phyloP scores from a whole-genome alignment of 2,329 filamentous ascomycete genomes.

The Cercospora canescens region DNA sequence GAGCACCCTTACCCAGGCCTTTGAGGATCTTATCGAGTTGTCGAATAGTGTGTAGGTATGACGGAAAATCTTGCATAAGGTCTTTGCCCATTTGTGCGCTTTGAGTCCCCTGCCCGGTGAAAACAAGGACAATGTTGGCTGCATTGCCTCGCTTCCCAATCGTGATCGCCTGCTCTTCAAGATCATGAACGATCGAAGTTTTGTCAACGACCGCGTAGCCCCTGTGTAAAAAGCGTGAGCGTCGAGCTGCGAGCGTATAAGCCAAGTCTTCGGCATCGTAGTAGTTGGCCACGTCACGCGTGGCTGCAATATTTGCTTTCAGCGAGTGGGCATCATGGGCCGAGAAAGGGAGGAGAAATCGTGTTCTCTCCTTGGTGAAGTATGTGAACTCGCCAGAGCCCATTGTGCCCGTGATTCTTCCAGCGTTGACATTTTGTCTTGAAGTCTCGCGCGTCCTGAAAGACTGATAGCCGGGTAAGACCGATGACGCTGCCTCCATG shows the following conservation, averaged over 20 bases:
- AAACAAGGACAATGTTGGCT: slow-evolving; percentile 10
- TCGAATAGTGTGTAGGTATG: slow-evolving; percentile 18
- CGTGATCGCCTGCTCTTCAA: slow-evolving; percentile 6
- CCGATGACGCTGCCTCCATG: background rate
- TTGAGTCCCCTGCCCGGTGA: slow-evolving; percentile 26
- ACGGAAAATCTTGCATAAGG: slow-evolving; percentile 8
- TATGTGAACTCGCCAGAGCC: background rate
- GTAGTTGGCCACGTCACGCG: background rate
- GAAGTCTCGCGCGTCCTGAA: background rate
- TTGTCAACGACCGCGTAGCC: background rate
- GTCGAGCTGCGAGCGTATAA: background rate
- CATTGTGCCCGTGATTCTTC: slow-evolving; percentile 17
- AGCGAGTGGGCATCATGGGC: slow-evolving; percentile 25
- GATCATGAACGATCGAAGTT: slow-evolving; percentile 6
- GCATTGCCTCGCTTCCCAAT: slow-evolving; percentile 3
- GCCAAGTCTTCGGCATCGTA: background rate
- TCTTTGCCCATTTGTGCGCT: slow-evolving; percentile 19
- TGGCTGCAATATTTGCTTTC: slow-evolving; percentile 4
- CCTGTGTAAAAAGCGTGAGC: background rate
- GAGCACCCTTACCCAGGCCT: background rate
- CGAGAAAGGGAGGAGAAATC: background rate
- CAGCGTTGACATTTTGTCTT: background rate
- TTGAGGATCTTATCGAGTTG: background rate
- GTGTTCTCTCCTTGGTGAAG: background rate
- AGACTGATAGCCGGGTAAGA: background rate